Evolutionary conservation across 768 basidiomycete genomes (phyloP), one percentile per base, ranked within the genome.

Genomic region (Leucosporidium creatinivorum): DNA sequence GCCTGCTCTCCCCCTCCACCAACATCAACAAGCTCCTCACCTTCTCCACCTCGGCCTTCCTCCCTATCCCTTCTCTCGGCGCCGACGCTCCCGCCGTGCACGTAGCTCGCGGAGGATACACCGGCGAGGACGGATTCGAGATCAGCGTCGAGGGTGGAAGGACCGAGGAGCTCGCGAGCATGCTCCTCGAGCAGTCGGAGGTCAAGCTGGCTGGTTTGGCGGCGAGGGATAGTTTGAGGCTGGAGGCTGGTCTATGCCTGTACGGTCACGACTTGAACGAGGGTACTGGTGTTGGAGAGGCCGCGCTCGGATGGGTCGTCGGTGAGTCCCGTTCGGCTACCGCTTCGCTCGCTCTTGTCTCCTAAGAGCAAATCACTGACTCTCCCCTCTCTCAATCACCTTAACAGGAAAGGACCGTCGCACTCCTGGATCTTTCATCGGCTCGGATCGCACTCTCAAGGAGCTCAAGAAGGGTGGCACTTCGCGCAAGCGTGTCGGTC

Each of bases 41-140:
- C 31, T 97, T 99, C 75, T 92, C 93, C 49, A 86, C 85, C 69
- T 87, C 89, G 25, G 87, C 88, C 0, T 91, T 85, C 76, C 83
- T 91, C 13, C 85, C 88, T 1, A 83, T 96, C 51, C 87, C 66
- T 85, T 86, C 73, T 1, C 68, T 69, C 31, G 75, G 83, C 90
- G 47, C 92, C 19, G 47, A 61, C n/a, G 56, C 59, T 17, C 49
- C 47, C 1, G 10, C 33, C 8, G 65, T 75, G 3, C 75, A 98
- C 76, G 85, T 98, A 36, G 89, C 92, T 12, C 86, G 96, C 21
- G 91, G 92, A 33, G 96, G 96, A 7, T 99, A 99, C 79, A 98
- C 96, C 0, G 96, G 96, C 17, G 96, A 99, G 79, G 96, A 99
- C 78, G 96, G 96, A 0, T 98, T 99, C 73, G 96, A 99, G 59